Evolutionary conservation across 2,329 filamentous ascomycete species (phyloP).

Genomic region (Tolypocladium tropicale): DNA sequence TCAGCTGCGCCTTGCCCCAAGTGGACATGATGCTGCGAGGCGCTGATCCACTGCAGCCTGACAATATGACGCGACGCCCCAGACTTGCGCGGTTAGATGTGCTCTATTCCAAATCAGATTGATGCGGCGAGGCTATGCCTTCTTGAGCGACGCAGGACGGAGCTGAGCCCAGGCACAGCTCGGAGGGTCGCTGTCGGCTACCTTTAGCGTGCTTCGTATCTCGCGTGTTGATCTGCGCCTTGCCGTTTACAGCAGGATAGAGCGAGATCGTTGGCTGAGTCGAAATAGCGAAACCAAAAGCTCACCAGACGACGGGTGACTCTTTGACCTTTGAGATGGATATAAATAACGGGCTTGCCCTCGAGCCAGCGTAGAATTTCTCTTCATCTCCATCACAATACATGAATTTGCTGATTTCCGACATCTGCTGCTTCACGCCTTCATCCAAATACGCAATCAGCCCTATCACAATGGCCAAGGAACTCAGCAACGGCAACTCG

Average conservation of each 20-base stretch:
- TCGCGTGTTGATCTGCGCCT: not conserved
- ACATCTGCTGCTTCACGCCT: not conserved
- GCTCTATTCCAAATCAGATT: not conserved
- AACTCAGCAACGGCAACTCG: not conserved
- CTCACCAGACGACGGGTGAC: no score
- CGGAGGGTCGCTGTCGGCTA: no score
- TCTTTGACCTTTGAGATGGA: not conserved
- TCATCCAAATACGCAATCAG: no score
- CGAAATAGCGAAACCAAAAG: no score
- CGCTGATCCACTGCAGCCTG: not conserved
- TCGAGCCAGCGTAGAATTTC: not conserved
- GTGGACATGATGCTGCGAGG: not conserved
- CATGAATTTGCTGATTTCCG: not conserved
- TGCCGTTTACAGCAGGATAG: not conserved
- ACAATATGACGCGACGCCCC: no score
- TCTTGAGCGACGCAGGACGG: not conserved
- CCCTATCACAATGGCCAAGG: not conserved
- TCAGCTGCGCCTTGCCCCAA: not conserved
- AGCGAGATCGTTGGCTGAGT: not conserved
- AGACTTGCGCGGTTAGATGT: no score
- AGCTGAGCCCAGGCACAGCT: not conserved
- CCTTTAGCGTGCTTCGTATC: no score
- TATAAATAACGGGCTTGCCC: not conserved
- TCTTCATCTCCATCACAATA: not conserved
- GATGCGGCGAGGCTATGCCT: not conserved